These are phyloP conservation scores for Quercus cerris DNA, from an alignment of 306 rosid species.

Conservation along the genomic window DNA sequence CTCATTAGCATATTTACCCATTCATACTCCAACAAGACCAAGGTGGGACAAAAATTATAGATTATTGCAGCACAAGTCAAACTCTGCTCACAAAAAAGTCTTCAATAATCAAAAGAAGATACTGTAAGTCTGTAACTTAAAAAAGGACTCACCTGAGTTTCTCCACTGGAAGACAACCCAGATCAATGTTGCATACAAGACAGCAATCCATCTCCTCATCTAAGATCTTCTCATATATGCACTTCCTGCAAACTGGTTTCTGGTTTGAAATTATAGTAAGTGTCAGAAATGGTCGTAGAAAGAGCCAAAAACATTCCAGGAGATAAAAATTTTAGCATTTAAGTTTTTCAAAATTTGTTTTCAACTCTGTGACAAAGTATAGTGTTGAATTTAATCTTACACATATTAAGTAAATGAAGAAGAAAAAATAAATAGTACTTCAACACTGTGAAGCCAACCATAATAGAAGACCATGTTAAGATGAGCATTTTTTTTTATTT, in stretches of 20 bases:
- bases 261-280: too few species aligned
- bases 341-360: neutral
- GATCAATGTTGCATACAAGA: slow-evolving; percentile 87
- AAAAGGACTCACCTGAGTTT: slow-evolving; percentile 69
- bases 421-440: neutral
- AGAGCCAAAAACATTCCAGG: too few species aligned
- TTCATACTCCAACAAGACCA: too few species aligned
- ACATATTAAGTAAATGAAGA: neutral
- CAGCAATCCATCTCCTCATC: slow-evolving; percentile 84
- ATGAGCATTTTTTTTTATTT: neutral
- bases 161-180: slow-evolving; percentile 82
- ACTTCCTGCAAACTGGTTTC: too few species aligned
- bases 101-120: too few species aligned
- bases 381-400: neutral
- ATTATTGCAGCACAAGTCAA: too few species aligned
- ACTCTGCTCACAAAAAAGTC: too few species aligned
- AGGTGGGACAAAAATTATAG: too few species aligned
- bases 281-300: too few species aligned
- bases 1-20: too few species aligned
- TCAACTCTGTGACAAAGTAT: neutral
- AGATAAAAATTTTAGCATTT: neutral
- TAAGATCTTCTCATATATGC: slow-evolving; percentile 52
- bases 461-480: neutral
- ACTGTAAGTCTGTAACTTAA: neutral
- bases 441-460: neutral